Base-by-base conservation (phyloP, 306 rosid genomes). In the Fagus sylvatica region DNA sequence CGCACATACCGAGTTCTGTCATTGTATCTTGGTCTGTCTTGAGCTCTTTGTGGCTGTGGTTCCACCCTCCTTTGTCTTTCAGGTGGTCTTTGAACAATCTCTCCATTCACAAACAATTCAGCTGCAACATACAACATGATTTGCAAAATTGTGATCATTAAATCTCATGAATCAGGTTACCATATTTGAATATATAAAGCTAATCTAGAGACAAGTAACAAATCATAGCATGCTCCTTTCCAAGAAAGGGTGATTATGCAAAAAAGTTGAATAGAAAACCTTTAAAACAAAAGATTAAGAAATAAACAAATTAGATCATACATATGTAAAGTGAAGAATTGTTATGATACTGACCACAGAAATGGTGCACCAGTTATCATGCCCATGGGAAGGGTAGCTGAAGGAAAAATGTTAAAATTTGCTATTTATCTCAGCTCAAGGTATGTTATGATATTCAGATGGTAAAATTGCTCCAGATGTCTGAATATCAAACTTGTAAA, bases 61-160 rank as follows among this genome's bases (percentile, higher is more conserved):
- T 94, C 97, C 82, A 94, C 98, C 88, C 97, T 88, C 84, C 91
- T 90, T 86, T 96, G 99, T 64, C 99, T 93, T 48, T 96, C 98
- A 1, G 97, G 99, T 4, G 98, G 59, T 62, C 99, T 90, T 83
- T 93, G 99, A 39, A 96, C 97, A 4, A 96, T 93, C 87, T 93
- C 96, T 61, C 98, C 99, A n/a, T 93, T 90, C 83, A 96, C 99
- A 42, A 73, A 83, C 85, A 96, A 76, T 72, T 96, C 98, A 69
- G 94, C 99, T 96, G 97, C 91, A 81, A n/a, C 73, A 75, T 43
- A 1, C 28, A 5, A 11, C 17, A 65, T 2, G 30, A 16, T 16
- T 15, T 65, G 48, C 71, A 66, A 37, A 39, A 6, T 66, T 39
- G 5, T 39, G 32, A 16, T 2, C 19, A 66, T 37, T 39, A 37